Evolutionary conservation across 2,329 filamentous ascomycete species (phyloP), one percentile per base, ranked within the genome.

Genomic region (Stromatinia cepivora): DNA sequence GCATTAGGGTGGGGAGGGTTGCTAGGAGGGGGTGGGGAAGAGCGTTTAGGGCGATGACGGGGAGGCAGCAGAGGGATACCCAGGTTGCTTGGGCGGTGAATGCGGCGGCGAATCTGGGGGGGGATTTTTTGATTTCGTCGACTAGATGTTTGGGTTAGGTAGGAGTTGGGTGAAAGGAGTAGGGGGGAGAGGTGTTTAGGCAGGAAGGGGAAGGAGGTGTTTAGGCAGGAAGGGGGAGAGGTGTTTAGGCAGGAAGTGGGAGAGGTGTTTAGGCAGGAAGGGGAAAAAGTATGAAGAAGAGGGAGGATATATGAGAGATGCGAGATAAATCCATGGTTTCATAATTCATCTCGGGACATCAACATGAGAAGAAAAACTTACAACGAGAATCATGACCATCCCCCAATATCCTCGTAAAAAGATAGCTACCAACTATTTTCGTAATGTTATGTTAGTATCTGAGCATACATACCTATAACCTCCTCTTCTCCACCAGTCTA

Each of bases 51-150:
- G 87, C 85, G 8, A 91, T 80, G 11, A 92, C 84, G 15, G 90
- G 89, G 73, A 90, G 81, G 6, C 90, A 81, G 77, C 87, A 89
- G n/a, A 91, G 81, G 2, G 86, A 86, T 2, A 91, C 87, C 89
- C 89, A 92, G 0, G 84, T 83, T 9, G 89, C 88, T 78, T 92
- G 89, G 4, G 84, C 85, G 73, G 85, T 80, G 79, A 86, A 87
- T 7, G 84, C 85, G 57, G 78, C 83, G 57, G 82, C 75, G 80
- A 88, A 87, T 73, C 84, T 86, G 1, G 82, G 78, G 0, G 85
- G 82, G 0, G 81, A 83, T 39, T 76, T 79, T 70, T 85, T 84
- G 77, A 87, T 86, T 20, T 78, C 76, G 74, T 87, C 84, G 78
- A 88, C 63, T 66, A 36, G 39, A 10, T n/a, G 42, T 57, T 48